Percentiles rank a stretch among this genome's conserved stretches.
Evolutionary conservation across 1,284 basidiomycete genomes (phyloP).

Genomic region (Fomes fomentarius): DNA sequence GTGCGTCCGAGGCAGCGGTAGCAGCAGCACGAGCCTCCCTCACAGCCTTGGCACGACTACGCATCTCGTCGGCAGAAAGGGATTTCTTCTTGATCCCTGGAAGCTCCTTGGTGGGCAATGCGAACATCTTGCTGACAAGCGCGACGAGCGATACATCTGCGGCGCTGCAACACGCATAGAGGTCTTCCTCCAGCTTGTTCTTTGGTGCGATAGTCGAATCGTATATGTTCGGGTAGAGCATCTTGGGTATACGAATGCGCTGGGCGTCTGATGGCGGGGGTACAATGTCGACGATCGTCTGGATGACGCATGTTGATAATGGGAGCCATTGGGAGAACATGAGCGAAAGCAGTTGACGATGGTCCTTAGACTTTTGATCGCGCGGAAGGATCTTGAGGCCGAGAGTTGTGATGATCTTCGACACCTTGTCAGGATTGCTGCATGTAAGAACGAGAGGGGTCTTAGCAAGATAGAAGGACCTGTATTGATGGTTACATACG

Average conservation of each 20-base stretch:
- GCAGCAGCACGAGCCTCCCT: conserved; percentile 50
- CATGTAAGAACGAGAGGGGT: not conserved
- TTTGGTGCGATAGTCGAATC: conserved; percentile 61
- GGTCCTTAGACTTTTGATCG: conserved; percentile 92
- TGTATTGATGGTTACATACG: conserved; percentile 78
- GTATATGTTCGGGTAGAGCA: conserved; percentile 85
- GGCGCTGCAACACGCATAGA: conserved; percentile 76
- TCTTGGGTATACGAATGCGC: conserved; percentile 83
- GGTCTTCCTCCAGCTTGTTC: conserved; percentile 81
- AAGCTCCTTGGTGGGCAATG: conserved; percentile 78
- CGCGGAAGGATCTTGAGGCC: conserved; percentile 86
- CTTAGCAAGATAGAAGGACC: conserved; percentile 8
- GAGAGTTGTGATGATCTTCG: conserved; percentile 88
- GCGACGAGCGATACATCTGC: conserved; percentile 71
- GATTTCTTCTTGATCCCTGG: conserved; percentile 84
- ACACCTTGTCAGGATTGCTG: conserved; percentile 87
- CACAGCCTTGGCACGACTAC: conserved; percentile 67
- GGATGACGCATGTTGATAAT: conserved; percentile 91
- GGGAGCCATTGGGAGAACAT: conserved; percentile 98
- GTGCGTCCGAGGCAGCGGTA: conserved; percentile 30
- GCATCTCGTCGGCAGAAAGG: conserved; percentile 88
- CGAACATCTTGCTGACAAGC: conserved; percentile 99
- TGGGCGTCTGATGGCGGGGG: conserved; percentile 89
- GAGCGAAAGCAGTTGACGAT: conserved; percentile 79
- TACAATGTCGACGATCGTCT: conserved; percentile 90